Evolutionary conservation across 176 grass and related monocot species (phyloP), one percentile per base, ranked within the genome.

Genomic region (Ensete ventricosum): DNA sequence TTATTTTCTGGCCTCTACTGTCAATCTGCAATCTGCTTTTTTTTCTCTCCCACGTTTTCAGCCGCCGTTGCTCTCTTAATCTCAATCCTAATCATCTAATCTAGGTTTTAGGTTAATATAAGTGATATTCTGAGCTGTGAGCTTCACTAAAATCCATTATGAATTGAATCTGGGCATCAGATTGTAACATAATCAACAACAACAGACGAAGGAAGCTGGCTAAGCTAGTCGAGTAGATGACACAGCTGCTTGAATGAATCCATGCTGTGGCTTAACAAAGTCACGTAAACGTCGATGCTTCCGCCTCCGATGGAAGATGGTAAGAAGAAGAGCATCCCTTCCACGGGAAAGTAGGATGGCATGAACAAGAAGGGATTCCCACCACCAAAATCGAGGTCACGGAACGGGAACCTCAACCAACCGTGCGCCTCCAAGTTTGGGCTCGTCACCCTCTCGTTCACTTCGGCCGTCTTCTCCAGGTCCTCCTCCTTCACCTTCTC

Each of bases 361-460:
- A 78, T 75, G 77, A 87, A 75, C 49, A 62, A 70, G 68, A 76
- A 71, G 1, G 85, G 76, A 2, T 14, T 51, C 25, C 81, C 85
- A 14, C 81, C 73, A 19, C 85, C 85, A 23, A 83, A 87, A 64
- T 87, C 76, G 13, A 80, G 50, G 25, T 81, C 54, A 2, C 65
- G 64, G 76, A 87, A 71, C 2, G 81, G 81, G 34, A 87, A 76
- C 54, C 76, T 68, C 17, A 78, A 59, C 85, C 85, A 87, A 72
- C 85, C 80, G n/a, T 77, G 34, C 16, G 80, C 82, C 19, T 82
- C 85, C 22, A 87, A 11, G 62, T 80, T 64, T 1, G 81, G 85
- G n/a, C 72, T 72, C 70, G 17, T 72, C 51, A 64, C 63, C 12
- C 29, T 14, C 14, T 63, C 81, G 12, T 73, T 25, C 29, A 53